Conservation (phyloP, 257 asterid species). For the Nemophila menziesii region DNA sequence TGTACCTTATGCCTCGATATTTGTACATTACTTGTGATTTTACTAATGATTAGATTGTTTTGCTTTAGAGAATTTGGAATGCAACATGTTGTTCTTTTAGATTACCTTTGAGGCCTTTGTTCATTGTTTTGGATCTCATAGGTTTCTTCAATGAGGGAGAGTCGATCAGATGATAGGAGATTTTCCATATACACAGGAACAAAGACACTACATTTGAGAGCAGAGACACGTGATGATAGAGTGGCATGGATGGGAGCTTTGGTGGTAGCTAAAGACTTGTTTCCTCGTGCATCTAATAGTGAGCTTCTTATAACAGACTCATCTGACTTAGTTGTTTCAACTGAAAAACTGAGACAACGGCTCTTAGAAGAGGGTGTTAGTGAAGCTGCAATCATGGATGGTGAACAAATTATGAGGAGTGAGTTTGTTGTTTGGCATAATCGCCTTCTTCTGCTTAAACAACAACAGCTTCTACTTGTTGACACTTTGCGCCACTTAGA, state of each 20-base stretch:
- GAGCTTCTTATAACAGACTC: slow-evolving; percentile 9
- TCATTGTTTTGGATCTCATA: neutral
- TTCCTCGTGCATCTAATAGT: slow-evolving; percentile 9
- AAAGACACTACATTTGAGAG: slow-evolving; percentile 19
- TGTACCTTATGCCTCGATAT: too few relatives aligned
- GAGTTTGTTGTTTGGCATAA: slow-evolving; percentile 12
- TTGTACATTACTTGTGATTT: too few relatives aligned
- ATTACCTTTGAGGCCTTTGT: neutral
- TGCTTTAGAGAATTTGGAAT: too few relatives aligned
- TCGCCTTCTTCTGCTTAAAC: slow-evolving; percentile 15
- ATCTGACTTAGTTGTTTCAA: slow-evolving; percentile 11
- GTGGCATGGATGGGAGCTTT: slow-evolving; percentile 19
- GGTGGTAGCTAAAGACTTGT: slow-evolving; percentile 12
- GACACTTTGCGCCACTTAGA: slow-evolving; percentile 21
- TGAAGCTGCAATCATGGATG: slow-evolving; percentile 17
- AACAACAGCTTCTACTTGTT: slow-evolving; percentile 12
- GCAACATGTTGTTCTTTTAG: neutral
- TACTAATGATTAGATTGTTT: too few relatives aligned
- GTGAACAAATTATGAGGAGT: slow-evolving; percentile 19
- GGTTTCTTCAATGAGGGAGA: slow-evolving; percentile 20
- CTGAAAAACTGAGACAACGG: slow-evolving; percentile 19
- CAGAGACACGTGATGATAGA: slow-evolving; percentile 16
- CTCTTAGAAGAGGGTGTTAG: slow-evolving; percentile 20
- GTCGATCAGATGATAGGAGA: slow-evolving; percentile 19
- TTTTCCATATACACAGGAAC: slow-evolving; percentile 18